Percentiles rank a stretch among this genome's conserved stretches.
Evolutionary conservation across 192 early-diverging fungal genomes (phyloP).

Genomic region (Rhizophagus clarus): DNA sequence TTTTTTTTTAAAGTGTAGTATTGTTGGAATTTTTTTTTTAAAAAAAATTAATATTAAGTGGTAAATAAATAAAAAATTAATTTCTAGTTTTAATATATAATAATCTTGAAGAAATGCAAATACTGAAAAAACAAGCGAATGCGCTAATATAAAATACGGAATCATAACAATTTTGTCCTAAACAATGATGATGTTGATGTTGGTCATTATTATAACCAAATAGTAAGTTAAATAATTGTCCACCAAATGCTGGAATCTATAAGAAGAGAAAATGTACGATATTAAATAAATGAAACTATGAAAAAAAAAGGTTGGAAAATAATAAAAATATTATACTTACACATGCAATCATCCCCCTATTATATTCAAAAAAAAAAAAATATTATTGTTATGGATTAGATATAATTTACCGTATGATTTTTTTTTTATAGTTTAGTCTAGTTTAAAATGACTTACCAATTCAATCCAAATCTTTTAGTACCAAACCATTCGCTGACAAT

Average conservation of each 20-base stretch:
- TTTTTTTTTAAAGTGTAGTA: no score
- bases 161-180: background rate
- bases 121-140: background rate
- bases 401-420: no score
- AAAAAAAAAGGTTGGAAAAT: background rate
- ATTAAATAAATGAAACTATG: background rate
- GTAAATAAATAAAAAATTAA: background rate
- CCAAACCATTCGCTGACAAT: slow-evolving; percentile 52
- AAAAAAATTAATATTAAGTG: no score
- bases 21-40: no score
- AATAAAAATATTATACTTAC: background rate
- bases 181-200: background rate
- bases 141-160: background rate
- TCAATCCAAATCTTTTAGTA: slow-evolving; percentile 40
- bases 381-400: no score
- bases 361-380: background rate
- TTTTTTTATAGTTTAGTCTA: no score
- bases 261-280: background rate
- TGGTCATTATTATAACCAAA: background rate
- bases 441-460: slow-evolving; percentile 34
- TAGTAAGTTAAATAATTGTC: slow-evolving; percentile 4
- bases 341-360: background rate
- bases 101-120: background rate
- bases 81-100: background rate
- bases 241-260: background rate